Evolutionary conservation across 306 rosid species (phyloP).

Genomic region (Morella rubra): DNA sequence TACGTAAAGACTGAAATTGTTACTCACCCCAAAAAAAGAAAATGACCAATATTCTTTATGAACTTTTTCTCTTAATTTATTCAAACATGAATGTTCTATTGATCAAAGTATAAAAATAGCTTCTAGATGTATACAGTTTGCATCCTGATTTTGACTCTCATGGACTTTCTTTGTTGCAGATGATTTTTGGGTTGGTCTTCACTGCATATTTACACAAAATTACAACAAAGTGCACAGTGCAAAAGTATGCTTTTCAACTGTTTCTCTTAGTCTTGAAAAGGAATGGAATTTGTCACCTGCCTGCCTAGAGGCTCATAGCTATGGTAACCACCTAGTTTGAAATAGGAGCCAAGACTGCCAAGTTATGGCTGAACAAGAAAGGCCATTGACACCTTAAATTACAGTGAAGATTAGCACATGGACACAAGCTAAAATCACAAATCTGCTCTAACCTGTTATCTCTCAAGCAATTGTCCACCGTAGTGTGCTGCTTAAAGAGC

Average conservation of each 20-base stretch:
- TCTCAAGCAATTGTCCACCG: conserved; percentile 76
- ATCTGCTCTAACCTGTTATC: conserved; percentile 67
- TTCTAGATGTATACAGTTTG: neutral
- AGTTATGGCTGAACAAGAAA: neutral
- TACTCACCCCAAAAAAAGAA: neutral
- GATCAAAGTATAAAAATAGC: neutral
- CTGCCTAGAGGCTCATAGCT: neutral
- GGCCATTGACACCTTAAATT: neutral
- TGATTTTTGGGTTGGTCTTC: neutral
- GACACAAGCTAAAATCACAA: conserved; percentile 11
- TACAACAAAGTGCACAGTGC: neutral
- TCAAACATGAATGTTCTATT: neutral
- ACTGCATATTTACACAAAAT: neutral
- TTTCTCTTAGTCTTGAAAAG: neutral
- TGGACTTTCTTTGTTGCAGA: neutral
- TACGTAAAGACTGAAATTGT: neutral
- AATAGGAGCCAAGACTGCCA: neutral
- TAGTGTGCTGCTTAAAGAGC: conserved; percentile 75
- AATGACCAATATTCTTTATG: conserved; percentile 12
- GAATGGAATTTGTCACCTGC: neutral
- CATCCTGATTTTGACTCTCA: neutral
- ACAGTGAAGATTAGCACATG: neutral
- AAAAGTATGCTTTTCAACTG: neutral
- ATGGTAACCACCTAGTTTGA: neutral
- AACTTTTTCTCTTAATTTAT: neutral